A percentile compares a stretch with the other conserved stretches of the same genome.
Conservation (phyloP, 2,329 filamentous ascomycete genomes). For the Claviceps spartinae region DNA sequence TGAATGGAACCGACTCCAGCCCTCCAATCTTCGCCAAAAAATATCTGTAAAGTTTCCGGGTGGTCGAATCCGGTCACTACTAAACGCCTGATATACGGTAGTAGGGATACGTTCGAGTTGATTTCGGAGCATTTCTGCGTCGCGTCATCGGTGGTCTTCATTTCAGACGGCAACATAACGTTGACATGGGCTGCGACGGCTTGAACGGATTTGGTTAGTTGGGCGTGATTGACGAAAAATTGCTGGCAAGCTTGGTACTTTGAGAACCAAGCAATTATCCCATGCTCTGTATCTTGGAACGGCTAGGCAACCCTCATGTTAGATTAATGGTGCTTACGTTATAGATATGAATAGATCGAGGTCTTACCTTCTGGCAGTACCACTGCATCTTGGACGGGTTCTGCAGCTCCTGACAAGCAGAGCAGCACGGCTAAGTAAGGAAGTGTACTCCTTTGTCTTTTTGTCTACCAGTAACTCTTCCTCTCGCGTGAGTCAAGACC, state of each 20-base stretch:
- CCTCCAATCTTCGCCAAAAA: conserved; percentile 91
- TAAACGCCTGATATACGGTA: conserved; percentile 81
- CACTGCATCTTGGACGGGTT: conserved; percentile 6
- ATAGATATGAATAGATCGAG: background rate
- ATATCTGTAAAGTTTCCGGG: conserved; percentile 75
- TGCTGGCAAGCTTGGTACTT: conserved; percentile 79
- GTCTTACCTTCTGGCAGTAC: conserved; percentile 11
- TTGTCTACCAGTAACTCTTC: background rate
- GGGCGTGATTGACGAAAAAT: conserved; percentile 85
- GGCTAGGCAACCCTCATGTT: conserved; percentile 14
- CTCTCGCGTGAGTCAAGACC: background rate
- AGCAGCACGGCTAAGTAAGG: background rate
- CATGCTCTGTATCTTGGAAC: conserved; percentile 42
- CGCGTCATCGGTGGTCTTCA: conserved; percentile 23
- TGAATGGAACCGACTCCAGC: conserved; percentile 69
- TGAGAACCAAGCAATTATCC: conserved; percentile 87
- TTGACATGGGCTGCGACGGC: conserved; percentile 84
- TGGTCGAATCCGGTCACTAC: conserved; percentile 87
- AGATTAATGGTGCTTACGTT: background rate
- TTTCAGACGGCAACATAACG: conserved; percentile 80
- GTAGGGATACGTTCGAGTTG: conserved; percentile 28
- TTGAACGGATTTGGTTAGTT: conserved; percentile 71
- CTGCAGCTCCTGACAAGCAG: too few relatives aligned
- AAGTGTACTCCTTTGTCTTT: background rate
- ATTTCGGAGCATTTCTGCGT: background rate